Percentiles rank a stretch among this genome's conserved stretches.
Evolutionary conservation across 768 basidiomycete genomes (phyloP).

Genomic region (Phaeotremella fagi): DNA sequence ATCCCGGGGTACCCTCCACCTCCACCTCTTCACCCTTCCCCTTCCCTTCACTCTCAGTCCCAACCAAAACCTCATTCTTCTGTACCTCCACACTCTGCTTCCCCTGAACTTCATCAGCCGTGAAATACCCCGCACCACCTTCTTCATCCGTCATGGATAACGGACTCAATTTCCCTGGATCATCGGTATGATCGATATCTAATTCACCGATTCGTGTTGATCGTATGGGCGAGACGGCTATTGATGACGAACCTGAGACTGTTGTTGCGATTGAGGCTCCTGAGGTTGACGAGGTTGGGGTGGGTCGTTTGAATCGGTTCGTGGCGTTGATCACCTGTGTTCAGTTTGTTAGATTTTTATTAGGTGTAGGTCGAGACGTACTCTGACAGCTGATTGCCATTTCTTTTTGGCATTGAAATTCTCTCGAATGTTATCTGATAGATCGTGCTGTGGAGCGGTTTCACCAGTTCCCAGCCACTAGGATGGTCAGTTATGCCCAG

Average conservation of each 20-base stretch:
- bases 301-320: constrained; percentile 27
- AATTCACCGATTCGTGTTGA: not conserved
- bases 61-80: not conserved
- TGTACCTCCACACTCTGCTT: not conserved
- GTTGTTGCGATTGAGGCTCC: constrained; percentile 2
- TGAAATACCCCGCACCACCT: constrained; percentile 11
- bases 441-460: constrained; percentile 67
- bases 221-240: not conserved
- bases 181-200: not conserved
- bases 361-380: constrained; percentile 14
- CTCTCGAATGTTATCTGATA: constrained; percentile 66
- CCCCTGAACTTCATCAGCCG: constrained; percentile 18
- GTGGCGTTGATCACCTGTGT: constrained; percentile 33
- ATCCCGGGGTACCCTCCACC: not conserved
- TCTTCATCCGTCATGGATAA: constrained; percentile 33
- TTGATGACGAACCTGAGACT: constrained; percentile 1
- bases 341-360: not conserved
- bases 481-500: not conserved
- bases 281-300: constrained; percentile 13
- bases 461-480: constrained; percentile 71
- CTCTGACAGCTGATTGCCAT: constrained; percentile 28
- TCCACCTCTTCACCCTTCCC: not conserved
- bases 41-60: not conserved
- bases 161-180: constrained; percentile 16
- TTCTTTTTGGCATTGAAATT: constrained; percentile 56